A percentile compares a stretch with the other conserved stretches of the same genome.
phyloP scores from a whole-genome alignment of 257 asterid species.

The Primulina tabacum region DNA sequence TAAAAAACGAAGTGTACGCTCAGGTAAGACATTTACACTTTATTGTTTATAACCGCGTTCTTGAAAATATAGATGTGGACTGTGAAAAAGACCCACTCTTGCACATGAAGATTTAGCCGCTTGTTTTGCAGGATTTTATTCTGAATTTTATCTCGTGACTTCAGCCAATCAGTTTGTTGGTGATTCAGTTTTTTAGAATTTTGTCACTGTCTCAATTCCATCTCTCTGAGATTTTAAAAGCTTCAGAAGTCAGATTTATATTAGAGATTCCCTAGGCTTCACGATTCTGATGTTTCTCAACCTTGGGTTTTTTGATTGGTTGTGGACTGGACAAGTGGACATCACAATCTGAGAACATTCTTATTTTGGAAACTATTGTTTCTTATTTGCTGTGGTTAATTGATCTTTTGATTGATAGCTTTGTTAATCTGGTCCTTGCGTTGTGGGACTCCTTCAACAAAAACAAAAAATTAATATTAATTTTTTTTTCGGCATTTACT shows the following conservation, averaged over 20 bases:
- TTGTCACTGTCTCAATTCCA: neutral
- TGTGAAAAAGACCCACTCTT: neutral
- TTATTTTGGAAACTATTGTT: conserved; percentile 8
- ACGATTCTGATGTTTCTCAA: conserved; percentile 11
- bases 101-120: neutral
- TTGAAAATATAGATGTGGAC: neutral
- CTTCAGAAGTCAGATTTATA: conserved; percentile 5
- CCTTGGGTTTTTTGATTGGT: conserved; percentile 6
- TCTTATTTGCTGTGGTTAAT: conserved; percentile 5
- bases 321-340: neutral
- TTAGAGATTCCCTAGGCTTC: conserved; percentile 9
- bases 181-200: neutral
- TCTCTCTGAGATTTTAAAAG: conserved; percentile 13
- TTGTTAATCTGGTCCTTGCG: conserved; percentile 13
- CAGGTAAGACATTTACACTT: conserved; percentile 49
- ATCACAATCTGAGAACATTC: neutral
- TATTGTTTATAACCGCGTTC: conserved; percentile 2
- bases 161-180: conserved; percentile 6
- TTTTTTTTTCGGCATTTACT: conserved; percentile 14
- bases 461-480: neutral
- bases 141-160: conserved; percentile 8
- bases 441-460: neutral
- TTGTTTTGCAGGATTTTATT: neutral
- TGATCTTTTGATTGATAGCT: conserved; percentile 8
- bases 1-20: conserved; percentile 73